These are phyloP conservation scores for Senecio squalidus DNA, from an alignment of 140 eudicot genomes.

Conservation along the genomic window DNA sequence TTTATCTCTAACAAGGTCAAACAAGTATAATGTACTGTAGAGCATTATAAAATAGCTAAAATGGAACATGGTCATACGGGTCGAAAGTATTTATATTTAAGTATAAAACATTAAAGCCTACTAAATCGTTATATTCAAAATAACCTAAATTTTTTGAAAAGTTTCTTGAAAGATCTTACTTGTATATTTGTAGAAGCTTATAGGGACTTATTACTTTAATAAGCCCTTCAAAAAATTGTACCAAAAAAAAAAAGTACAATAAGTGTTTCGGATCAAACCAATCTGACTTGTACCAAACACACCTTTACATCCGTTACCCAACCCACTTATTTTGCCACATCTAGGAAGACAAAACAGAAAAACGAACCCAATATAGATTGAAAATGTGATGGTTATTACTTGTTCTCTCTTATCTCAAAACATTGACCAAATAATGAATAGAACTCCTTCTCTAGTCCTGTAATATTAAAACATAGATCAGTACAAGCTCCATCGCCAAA, in stretches of 20 bases:
- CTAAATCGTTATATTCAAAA: too few relatives aligned
- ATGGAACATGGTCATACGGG: too few relatives aligned
- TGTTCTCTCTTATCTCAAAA: conserved; percentile 81
- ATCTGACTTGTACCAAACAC: not conserved
- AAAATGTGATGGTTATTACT: conserved; percentile 38
- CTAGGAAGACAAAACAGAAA: not conserved
- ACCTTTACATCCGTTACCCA: not conserved
- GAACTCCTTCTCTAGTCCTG: conserved; percentile 93
- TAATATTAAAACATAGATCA: conserved; percentile 14
- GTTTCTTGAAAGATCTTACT: too few relatives aligned
- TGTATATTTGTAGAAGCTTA: too few relatives aligned
- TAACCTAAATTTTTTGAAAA: too few relatives aligned
- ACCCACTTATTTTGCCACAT: not conserved
- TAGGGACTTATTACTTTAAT: too few relatives aligned
- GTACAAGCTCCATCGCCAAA: not conserved
- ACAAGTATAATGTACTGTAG: too few relatives aligned
- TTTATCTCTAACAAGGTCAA: too few relatives aligned
- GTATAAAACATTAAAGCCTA: too few relatives aligned
- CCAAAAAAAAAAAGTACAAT: not conserved
- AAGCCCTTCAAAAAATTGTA: too few relatives aligned
- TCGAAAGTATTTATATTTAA: too few relatives aligned
- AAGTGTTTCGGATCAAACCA: not conserved
- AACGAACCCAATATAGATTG: conserved; percentile 7
- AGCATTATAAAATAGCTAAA: too few relatives aligned
- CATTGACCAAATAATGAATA: conserved; percentile 80